Percentiles rank a stretch among this genome's conserved stretches.
These are phyloP conservation scores for Coemansia sp. DNA, from an alignment of 192 early-diverging fungal genomes.

Conservation along the genomic window DNA sequence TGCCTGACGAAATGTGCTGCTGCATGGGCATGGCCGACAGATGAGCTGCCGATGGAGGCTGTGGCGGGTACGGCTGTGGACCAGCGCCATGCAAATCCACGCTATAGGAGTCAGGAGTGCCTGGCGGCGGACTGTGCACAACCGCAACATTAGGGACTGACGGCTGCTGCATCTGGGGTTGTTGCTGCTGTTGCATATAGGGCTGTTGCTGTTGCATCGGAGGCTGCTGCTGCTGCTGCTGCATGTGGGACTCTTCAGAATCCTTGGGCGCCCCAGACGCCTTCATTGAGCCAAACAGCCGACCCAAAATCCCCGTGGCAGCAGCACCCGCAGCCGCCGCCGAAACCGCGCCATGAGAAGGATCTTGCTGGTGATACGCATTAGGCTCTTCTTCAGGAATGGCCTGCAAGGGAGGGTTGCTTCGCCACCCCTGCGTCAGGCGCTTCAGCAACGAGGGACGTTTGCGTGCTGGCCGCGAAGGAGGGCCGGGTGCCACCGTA, in stretches of 20 bases:
- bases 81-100: slow-evolving; percentile 22
- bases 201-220: slow-evolving; percentile 15
- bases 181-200: no score
- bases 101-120: slow-evolving; percentile 4
- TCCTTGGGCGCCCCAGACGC: neutral
- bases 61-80: slow-evolving; percentile 21
- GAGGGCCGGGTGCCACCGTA: neutral
- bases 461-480: slow-evolving; percentile 15
- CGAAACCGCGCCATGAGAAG: neutral
- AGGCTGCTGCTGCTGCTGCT: slow-evolving; percentile 10
- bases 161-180: slow-evolving; percentile 5
- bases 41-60: neutral
- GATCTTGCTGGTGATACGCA: slow-evolving; percentile 2
- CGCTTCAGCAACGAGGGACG: slow-evolving; percentile 48
- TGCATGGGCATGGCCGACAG: neutral
- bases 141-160: slow-evolving; percentile 16
- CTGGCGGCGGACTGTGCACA: slow-evolving; percentile 10
- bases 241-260: neutral
- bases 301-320: slow-evolving; percentile 16
- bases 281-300: slow-evolving; percentile 16
- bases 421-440: slow-evolving; percentile 43
- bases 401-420: slow-evolving; percentile 24
- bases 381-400: slow-evolving; percentile 22
- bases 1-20: slow-evolving; percentile 20
- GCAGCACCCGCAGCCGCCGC: neutral